Evolutionary conservation across 345 rosid species (phyloP).

Genomic region (Lepidium sativum): DNA sequence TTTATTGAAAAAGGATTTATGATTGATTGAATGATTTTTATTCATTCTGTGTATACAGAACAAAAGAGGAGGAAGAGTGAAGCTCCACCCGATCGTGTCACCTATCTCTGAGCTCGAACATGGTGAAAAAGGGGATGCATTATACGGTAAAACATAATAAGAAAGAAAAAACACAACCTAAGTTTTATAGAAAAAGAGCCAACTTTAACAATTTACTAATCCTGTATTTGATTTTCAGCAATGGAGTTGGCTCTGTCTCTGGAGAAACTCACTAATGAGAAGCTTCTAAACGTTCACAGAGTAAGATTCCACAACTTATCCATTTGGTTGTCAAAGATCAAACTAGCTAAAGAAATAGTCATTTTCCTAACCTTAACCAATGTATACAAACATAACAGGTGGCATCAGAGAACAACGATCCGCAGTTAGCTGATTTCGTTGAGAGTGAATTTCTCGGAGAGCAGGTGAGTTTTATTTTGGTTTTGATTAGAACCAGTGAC

Average conservation of each 20-base stretch:
- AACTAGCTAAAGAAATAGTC: background rate
- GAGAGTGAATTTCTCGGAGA: conserved; percentile 63
- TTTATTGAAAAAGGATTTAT: background rate
- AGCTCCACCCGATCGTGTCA: conserved; percentile 44
- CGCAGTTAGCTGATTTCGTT: conserved; percentile 58
- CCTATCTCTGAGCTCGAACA: conserved; percentile 70
- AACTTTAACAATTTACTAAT: background rate
- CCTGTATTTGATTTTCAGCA: conserved; percentile 32
- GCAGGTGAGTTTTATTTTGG: conserved; percentile 36
- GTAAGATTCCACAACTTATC: conserved; percentile 27
- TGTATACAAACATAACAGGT: conserved; percentile 36
- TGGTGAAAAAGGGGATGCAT: conserved; percentile 63
- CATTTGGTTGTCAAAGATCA: background rate
- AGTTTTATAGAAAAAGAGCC: background rate
- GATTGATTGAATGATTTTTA: background rate
- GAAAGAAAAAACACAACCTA: background rate
- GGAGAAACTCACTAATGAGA: conserved; percentile 82
- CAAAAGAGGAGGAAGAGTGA: conserved; percentile 74
- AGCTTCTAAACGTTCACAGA: conserved; percentile 57
- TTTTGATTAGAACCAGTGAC: background rate
- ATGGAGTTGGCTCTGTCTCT: conserved; percentile 84
- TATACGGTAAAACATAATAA: conserved; percentile 35
- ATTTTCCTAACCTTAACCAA: background rate
- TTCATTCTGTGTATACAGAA: conserved; percentile 32
- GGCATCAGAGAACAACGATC: conserved; percentile 53